Evolutionary conservation across 768 basidiomycete species (phyloP).

Genomic region (Podaxis mareebaensis): DNA sequence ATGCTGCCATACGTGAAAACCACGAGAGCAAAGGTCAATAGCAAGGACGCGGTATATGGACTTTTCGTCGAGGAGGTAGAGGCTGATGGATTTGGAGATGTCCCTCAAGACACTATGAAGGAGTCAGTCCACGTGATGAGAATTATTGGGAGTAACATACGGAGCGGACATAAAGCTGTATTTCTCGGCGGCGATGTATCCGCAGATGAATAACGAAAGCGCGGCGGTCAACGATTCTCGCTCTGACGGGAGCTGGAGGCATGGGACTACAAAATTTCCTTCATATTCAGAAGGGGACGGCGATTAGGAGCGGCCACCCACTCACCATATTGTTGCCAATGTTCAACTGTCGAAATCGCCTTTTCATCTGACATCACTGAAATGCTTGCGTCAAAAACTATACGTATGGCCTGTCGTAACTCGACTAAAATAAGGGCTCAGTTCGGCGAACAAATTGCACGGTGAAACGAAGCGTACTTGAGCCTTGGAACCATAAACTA

Average conservation of each 20-base stretch:
- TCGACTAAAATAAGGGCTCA: constrained; percentile 49
- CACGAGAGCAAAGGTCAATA: constrained; percentile 87
- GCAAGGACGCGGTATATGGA: constrained; percentile 70
- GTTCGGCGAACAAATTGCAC: background rate
- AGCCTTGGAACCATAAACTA: constrained; percentile 72
- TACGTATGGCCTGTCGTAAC: constrained; percentile 71
- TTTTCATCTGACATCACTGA: constrained; percentile 69
- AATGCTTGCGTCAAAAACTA: constrained; percentile 77
- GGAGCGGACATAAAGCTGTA: constrained; percentile 72
- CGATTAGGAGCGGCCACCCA: constrained; percentile 20
- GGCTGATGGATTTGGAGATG: constrained; percentile 77
- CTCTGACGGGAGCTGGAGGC: constrained; percentile 58
- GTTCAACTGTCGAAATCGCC: constrained; percentile 55
- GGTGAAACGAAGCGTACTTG: constrained; percentile 45
- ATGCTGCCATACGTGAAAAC: constrained; percentile 93
- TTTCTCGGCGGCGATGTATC: constrained; percentile 79
- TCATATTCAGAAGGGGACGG: background rate
- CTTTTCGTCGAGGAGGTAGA: constrained; percentile 75
- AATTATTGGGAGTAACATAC: constrained; percentile 38
- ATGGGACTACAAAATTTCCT: constrained; percentile 48
- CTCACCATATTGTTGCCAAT: constrained; percentile 64
- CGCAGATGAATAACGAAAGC: constrained; percentile 77
- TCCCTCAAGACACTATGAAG: constrained; percentile 70
- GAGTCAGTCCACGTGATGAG: constrained; percentile 2
- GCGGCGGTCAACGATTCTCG: constrained; percentile 61